A percentile compares a stretch with the other conserved stretches of the same genome.
Evolutionary conservation across 1,284 basidiomycete genomes (phyloP).

Genomic region (Xerocomus cyaneibrunnescens): DNA sequence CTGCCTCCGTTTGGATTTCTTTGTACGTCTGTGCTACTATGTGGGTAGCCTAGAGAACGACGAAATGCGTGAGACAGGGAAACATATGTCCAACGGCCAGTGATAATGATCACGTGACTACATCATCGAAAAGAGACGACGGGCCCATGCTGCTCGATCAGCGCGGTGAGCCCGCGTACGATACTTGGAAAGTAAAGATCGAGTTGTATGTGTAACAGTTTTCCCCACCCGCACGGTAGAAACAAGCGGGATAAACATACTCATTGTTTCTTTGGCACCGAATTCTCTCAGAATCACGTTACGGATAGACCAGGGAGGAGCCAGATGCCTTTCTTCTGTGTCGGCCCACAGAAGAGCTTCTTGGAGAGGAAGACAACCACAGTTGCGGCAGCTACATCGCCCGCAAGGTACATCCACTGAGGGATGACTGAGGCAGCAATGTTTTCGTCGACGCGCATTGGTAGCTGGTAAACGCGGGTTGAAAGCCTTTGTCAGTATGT

Average conservation of each 20-base stretch:
- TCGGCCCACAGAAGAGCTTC: background rate
- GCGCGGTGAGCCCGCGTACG: slow-evolving; percentile 8
- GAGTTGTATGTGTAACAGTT: too few relatives aligned
- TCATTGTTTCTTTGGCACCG: slow-evolving; percentile 8
- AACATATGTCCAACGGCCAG: slow-evolving; percentile 34
- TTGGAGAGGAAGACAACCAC: slow-evolving; percentile 3
- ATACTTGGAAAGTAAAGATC: background rate
- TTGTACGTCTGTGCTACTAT: slow-evolving; percentile 36
- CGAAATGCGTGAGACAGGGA: too few relatives aligned
- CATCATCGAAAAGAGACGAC: slow-evolving; percentile 31
- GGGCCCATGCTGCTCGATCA: slow-evolving; percentile 34
- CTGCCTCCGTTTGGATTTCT: slow-evolving; percentile 35
- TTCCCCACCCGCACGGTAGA: too few relatives aligned
- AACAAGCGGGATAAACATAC: background rate
- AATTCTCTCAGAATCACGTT: slow-evolving; percentile 13
- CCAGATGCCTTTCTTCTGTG: slow-evolving; percentile 1
- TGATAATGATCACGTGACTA: slow-evolving; percentile 24
- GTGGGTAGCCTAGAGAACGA: too few relatives aligned
- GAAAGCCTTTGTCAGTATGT: too few relatives aligned
- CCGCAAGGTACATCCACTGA: slow-evolving; percentile 1
- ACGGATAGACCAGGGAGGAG: slow-evolving; percentile 12
- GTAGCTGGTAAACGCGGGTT: background rate
- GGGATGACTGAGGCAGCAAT: background rate
- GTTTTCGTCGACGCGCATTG: background rate
- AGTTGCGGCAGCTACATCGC: background rate